These are phyloP conservation scores for Stylosanthes scabra DNA, from an alignment of 331 rosid genomes.

Conservation along the genomic window DNA sequence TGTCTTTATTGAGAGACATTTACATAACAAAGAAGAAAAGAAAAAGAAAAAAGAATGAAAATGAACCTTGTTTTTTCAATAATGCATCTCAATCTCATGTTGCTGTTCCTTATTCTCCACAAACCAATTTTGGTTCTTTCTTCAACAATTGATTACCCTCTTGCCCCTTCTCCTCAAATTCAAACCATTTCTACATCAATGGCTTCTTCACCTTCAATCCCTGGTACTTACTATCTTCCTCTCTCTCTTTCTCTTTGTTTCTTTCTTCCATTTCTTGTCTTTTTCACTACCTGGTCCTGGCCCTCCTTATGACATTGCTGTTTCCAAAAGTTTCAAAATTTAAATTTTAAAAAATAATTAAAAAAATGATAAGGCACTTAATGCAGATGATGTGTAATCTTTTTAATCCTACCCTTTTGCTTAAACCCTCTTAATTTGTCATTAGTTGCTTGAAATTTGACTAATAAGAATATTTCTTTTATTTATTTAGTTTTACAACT, in stretches of 20 bases:
- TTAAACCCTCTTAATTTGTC: too few relatives aligned
- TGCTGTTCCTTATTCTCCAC: constrained; percentile 40
- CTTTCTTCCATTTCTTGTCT: constrained; percentile 28
- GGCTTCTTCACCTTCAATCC: constrained; percentile 62
- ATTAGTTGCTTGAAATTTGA: too few relatives aligned
- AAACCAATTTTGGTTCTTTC: constrained; percentile 57
- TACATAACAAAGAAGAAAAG: constrained; percentile 27
- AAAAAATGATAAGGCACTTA: constrained; percentile 39
- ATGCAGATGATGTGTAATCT: constrained; percentile 30
- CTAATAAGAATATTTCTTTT: too few relatives aligned
- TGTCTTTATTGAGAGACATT: constrained; percentile 31
- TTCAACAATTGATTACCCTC: constrained; percentile 38
- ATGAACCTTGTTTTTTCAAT: constrained; percentile 56
- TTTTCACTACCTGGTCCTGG: constrained; percentile 22
- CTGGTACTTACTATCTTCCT: constrained; percentile 51
- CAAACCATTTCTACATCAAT: constrained; percentile 55
- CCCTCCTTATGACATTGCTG: not conserved
- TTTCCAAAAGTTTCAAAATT: constrained; percentile 44
- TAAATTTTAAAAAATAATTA: constrained; percentile 36
- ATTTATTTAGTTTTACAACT: too few relatives aligned
- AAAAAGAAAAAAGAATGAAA: constrained; percentile 38
- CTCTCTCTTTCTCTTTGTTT: not conserved
- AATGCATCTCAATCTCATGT: constrained; percentile 25
- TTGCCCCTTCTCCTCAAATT: constrained; percentile 52
- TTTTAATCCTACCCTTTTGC: constrained; percentile 36